phyloP scores from a whole-genome alignment of 2,329 filamentous ascomycete genomes.

The Nothophoma quercina region DNA sequence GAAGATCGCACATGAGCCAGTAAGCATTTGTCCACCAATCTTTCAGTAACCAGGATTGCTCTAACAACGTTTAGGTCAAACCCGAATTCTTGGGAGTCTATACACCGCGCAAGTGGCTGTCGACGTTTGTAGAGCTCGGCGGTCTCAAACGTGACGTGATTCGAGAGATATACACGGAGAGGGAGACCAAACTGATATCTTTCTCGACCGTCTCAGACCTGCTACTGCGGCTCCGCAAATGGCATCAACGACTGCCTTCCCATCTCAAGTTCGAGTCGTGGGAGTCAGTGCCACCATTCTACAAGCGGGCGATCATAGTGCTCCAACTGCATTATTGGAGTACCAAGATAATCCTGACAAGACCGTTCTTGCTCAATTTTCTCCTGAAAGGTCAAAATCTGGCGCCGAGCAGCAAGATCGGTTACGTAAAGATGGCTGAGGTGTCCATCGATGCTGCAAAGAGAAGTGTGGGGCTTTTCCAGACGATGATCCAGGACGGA shows the following conservation, averaged over 20 bases:
- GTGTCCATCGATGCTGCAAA: slow-evolving; percentile 45
- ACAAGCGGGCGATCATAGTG: slow-evolving; percentile 44
- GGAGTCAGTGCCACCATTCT: slow-evolving; percentile 39
- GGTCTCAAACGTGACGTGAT: slow-evolving; percentile 46
- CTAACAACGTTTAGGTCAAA: slow-evolving; percentile 16
- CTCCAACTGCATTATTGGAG: slow-evolving; percentile 49
- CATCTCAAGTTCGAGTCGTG: slow-evolving; percentile 41
- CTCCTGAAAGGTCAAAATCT: slow-evolving; percentile 40
- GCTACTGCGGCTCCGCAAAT: slow-evolving; percentile 43
- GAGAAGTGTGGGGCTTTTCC: slow-evolving; percentile 37
- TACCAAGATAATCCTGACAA: slow-evolving; percentile 43
- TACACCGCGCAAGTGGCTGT: slow-evolving; percentile 44
- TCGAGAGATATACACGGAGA: slow-evolving; percentile 45
- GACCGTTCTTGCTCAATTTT: slow-evolving; percentile 46
- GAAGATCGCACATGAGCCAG: slow-evolving; percentile 28
- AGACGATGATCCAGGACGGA: slow-evolving; percentile 35
- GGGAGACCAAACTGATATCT: slow-evolving; percentile 39
- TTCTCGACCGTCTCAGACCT: slow-evolving; percentile 45
- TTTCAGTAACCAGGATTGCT: too few species aligned
- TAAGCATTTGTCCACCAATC: not conserved
- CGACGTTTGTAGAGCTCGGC: slow-evolving; percentile 40
- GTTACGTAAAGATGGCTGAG: slow-evolving; percentile 46
- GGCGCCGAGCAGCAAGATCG: slow-evolving; percentile 37
- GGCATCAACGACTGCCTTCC: slow-evolving; percentile 42
- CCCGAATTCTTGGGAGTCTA: slow-evolving; percentile 45